Conservation (phyloP, 169 alveolate species). For the Besnoitia besnoiti region DNA sequence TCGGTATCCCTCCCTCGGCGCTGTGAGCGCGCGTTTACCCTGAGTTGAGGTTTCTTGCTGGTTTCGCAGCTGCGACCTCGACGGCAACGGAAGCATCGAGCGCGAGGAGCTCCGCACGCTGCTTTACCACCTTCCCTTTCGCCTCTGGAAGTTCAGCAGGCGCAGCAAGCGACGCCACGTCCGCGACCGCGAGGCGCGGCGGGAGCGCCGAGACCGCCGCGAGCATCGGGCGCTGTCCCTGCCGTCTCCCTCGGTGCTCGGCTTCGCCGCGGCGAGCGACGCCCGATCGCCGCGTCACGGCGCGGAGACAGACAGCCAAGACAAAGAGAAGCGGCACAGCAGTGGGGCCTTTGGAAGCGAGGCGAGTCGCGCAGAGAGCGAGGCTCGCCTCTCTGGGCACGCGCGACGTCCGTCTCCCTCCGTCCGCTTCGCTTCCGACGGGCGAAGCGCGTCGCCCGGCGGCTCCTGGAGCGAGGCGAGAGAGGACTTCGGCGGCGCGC, state of each 20-base stretch:
- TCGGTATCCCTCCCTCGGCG: background rate
- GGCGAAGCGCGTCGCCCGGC: background rate
- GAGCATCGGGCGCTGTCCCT: background rate
- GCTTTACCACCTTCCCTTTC: conserved; percentile 46
- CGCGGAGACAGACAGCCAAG: background rate
- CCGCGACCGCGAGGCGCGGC: background rate
- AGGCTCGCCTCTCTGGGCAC: background rate
- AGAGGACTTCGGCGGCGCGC: background rate
- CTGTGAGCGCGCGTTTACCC: too few relatives aligned
- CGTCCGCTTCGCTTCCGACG: background rate
- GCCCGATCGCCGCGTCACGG: too few relatives aligned
- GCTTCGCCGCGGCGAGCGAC: background rate
- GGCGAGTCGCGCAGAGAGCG: background rate
- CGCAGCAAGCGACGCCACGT: background rate
- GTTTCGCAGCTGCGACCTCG: conserved; percentile 59
- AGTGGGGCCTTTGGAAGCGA: background rate
- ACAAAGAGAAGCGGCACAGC: background rate
- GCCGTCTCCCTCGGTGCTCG: background rate
- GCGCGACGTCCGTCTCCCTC: background rate
- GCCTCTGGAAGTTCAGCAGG: conserved; percentile 20
- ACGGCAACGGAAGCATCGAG: conserved; percentile 55
- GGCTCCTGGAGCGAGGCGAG: too few relatives aligned
- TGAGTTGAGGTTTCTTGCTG: too few relatives aligned
- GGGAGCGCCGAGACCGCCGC: background rate
- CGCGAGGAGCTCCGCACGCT: conserved; percentile 53